Evolutionary conservation across 257 asterid genomes (phyloP).

Genomic region (Thymus mandschuricus): DNA sequence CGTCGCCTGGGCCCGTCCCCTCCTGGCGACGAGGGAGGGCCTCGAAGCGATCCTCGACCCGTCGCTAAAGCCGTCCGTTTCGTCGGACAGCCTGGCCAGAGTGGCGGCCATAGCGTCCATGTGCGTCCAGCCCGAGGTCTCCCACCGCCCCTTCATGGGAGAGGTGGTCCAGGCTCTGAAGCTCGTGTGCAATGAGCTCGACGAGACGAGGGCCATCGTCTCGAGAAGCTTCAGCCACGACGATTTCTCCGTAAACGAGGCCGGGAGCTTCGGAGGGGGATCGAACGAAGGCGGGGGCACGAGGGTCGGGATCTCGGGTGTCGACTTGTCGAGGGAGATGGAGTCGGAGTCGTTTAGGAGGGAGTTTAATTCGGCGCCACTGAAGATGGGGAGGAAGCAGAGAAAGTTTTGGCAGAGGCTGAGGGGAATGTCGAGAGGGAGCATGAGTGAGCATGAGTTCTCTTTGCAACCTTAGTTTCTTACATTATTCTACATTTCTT

Average conservation of each 20-base stretch:
- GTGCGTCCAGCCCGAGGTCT: conserved; percentile 96
- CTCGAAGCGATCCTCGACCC: conserved; percentile 67
- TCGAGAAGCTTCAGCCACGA: conserved; percentile 72
- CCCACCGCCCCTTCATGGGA: conserved; percentile 98
- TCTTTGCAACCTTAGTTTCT: conserved; percentile 27
- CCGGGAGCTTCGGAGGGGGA: conserved; percentile 45
- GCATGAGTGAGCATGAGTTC: conserved; percentile 79
- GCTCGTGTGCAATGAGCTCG: conserved; percentile 82
- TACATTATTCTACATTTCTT: too few species aligned
- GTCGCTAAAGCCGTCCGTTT: conserved; percentile 34
- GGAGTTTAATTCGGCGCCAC: conserved; percentile 82
- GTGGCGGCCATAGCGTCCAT: conserved; percentile 93
- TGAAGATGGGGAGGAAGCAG: conserved; percentile 55
- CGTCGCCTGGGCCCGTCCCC: conserved; percentile 92
- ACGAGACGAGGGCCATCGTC: conserved; percentile 54
- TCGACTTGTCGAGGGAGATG: conserved; percentile 51
- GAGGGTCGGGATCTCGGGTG: conserved; percentile 45
- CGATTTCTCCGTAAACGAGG: conserved; percentile 43
- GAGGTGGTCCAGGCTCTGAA: conserved; percentile 95
- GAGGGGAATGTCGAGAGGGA: conserved; percentile 65
- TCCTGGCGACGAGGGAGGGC: conserved; percentile 64
- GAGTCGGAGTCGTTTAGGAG: conserved; percentile 80
- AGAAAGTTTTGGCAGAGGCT: conserved; percentile 70
- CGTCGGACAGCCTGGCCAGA: conserved; percentile 60
- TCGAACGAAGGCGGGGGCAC: conserved; percentile 52